Base-by-base conservation (phyloP, 768 basidiomycete species). In the Omphalotus guepiniiformis region DNA sequence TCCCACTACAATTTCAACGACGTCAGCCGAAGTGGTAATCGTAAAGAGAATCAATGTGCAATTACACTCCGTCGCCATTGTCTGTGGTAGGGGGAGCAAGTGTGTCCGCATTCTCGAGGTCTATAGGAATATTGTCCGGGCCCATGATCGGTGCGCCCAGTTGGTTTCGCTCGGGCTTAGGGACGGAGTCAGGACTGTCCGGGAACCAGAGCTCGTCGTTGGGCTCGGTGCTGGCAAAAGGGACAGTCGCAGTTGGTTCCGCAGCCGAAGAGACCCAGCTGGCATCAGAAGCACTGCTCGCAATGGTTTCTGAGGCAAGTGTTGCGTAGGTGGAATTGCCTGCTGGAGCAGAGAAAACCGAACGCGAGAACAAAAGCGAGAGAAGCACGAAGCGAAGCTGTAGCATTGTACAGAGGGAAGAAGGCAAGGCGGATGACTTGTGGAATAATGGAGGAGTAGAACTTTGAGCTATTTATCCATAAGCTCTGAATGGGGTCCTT, bases 1-100 rank as follows among this genome's bases (percentile, higher is more conserved):
- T 83, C 0, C 15, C 22, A 28, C 27, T 5, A 12, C 25, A 19
- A 7, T 4, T 50, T 7, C 51, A 32, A 16, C 23, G 37, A 42
- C 26, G 42, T n/a, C 35, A 6, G 22, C 4, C 7, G 34, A 26
- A 46, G 7, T n/a, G 15, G 19, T 7, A 4, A n/a, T 25, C 2
- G n/a, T n/a, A 37, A 35, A 39, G 5, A 15, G 22, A 13, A 23
- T 18, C 19, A 32, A 34, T 12, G 36, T 29, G 42, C 23, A 30
- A 32, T 21, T 7, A 6, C 9, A 54, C 71, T 39, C 48, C 65
- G 19, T 49, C 50, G 11, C 84, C 83, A 19, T 66, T 55, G 55
- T 87, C 85, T 0, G 85, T 84, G 5, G 71, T 73, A 3, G 85
- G 85, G 36, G 82, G 80, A 8, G 79, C 78, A 0, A 85, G 53